Evolutionary conservation across 306 rosid genomes (phyloP).

Genomic region (Corylus avellana): DNA sequence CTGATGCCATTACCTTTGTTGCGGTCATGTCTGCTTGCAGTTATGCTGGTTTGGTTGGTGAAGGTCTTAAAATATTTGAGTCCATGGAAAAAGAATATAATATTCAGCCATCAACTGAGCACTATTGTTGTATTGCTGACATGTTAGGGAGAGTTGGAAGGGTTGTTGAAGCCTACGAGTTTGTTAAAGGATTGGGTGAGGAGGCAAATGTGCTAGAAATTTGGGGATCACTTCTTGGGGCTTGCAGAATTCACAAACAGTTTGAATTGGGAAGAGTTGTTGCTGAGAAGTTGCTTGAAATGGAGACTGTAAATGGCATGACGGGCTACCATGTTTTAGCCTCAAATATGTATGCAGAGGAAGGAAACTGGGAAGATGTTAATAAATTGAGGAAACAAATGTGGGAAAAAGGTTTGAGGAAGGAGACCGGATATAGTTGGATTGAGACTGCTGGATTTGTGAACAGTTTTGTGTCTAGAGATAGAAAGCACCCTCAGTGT

Average conservation of each 20-base stretch:
- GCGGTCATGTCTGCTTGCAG: slow-evolving; percentile 82
- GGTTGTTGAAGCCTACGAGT: slow-evolving; percentile 78
- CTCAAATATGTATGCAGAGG: slow-evolving; percentile 87
- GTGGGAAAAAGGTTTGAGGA: slow-evolving; percentile 68
- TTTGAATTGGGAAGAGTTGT: slow-evolving; percentile 68
- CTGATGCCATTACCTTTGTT: slow-evolving; percentile 75
- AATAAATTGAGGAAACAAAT: slow-evolving; percentile 65
- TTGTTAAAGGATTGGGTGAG: slow-evolving; percentile 65
- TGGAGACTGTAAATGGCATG: slow-evolving; percentile 56
- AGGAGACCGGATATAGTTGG: slow-evolving; percentile 86
- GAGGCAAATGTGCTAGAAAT: slow-evolving; percentile 62
- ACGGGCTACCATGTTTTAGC: slow-evolving; percentile 87
- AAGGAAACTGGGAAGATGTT: slow-evolving; percentile 79
- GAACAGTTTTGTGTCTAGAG: slow-evolving; percentile 67
- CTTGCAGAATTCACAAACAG: slow-evolving; percentile 66
- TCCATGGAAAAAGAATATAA: slow-evolving; percentile 58
- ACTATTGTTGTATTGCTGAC: slow-evolving; percentile 79
- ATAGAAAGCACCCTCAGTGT: slow-evolving; percentile 58
- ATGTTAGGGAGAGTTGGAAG: slow-evolving; percentile 88
- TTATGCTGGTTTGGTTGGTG: slow-evolving; percentile 70
- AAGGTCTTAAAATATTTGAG: slow-evolving; percentile 69
- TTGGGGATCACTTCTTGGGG: slow-evolving; percentile 88
- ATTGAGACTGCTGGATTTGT: slow-evolving; percentile 62
- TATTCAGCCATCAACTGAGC: slow-evolving; percentile 60
- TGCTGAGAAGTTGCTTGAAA: slow-evolving; percentile 65